A percentile compares a stretch with the other conserved stretches of the same genome.
Conservation (phyloP, 1,284 basidiomycete species). For the Ustilago bromivora region DNA sequence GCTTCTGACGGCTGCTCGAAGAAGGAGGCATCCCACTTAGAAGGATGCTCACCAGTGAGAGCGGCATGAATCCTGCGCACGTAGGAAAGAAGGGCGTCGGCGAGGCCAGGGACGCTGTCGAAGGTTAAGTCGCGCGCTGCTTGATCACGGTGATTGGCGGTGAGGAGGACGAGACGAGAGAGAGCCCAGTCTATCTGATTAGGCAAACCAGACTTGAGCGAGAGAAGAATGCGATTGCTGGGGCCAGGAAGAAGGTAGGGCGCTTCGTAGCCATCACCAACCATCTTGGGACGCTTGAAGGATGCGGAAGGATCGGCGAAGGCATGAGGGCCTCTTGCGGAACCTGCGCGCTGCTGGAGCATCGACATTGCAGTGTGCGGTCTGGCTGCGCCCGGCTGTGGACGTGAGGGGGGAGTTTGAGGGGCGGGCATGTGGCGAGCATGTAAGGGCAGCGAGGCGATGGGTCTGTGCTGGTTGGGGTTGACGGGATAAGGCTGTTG, state of each 20-base stretch:
- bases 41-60: conserved; percentile 39
- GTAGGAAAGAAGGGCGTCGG: conserved; percentile 57
- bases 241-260: conserved; percentile 57
- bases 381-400: conserved; percentile 5
- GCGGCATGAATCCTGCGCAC: conserved; percentile 54
- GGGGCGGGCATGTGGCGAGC: conserved; percentile 31
- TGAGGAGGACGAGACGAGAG: conserved; percentile 49
- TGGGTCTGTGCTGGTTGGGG: conserved; percentile 23
- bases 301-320: conserved; percentile 16
- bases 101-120: conserved; percentile 57
- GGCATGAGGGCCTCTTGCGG: conserved; percentile 4
- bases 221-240: conserved; percentile 62
- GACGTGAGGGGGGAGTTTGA: conserved; percentile 16
- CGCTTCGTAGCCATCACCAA: conserved; percentile 43
- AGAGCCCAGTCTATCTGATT: conserved; percentile 67
- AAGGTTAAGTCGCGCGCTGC: conserved; percentile 44
- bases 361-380: conserved; percentile 23
- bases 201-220: conserved; percentile 63
- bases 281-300: conserved; percentile 40
- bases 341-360: conserved; percentile 24
- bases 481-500: conserved; percentile 22
- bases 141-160: conserved; percentile 32
- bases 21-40: conserved; percentile 50
- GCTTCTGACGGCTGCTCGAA: conserved; percentile 53
- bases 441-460: conserved; percentile 31